phyloP scores from a whole-genome alignment of 1,139 yeast genomes.

The Candida tunisiensis region DNA sequence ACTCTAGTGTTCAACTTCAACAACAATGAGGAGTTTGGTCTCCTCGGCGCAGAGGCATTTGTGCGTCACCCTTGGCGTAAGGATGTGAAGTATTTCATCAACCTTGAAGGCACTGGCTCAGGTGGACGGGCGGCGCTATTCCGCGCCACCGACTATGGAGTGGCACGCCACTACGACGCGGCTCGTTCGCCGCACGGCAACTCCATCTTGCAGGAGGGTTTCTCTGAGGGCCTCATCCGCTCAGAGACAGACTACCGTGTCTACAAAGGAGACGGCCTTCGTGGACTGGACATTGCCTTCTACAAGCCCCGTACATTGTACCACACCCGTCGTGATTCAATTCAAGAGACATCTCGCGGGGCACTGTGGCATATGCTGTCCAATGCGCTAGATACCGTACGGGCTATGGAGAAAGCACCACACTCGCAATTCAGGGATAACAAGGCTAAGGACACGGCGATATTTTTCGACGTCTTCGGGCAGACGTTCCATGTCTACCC shows the following conservation, averaged over 20 bases:
- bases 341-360: slow-evolving; percentile 41
- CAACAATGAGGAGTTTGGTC: slow-evolving; percentile 82
- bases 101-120: slow-evolving; percentile 92
- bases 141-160: slow-evolving; percentile 66
- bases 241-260: slow-evolving; percentile 81
- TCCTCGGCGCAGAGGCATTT: slow-evolving; percentile 69
- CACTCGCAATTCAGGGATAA: slow-evolving; percentile 18
- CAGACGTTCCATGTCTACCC: slow-evolving; percentile 36
- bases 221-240: slow-evolving; percentile 49
- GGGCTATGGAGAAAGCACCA: slow-evolving; percentile 25
- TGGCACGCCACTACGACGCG: slow-evolving; percentile 40
- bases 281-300: slow-evolving; percentile 73
- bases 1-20: slow-evolving; percentile 73
- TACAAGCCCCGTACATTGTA: slow-evolving; percentile 67
- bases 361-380: slow-evolving; percentile 77
- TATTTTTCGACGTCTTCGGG: slow-evolving; percentile 50
- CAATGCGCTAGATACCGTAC: slow-evolving; percentile 42
- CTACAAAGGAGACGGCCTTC: slow-evolving; percentile 45
- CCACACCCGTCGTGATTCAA: slow-evolving; percentile 63
- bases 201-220: slow-evolving; percentile 71
- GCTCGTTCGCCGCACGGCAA: slow-evolving; percentile 50
- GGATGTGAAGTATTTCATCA: slow-evolving; percentile 48
- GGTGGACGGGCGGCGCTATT: slow-evolving; percentile 80
- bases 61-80: slow-evolving; percentile 60
- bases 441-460: slow-evolving; percentile 18